Percentiles rank a stretch among this genome's conserved stretches.
Evolutionary conservation across 495 filamentous ascomycete genomes (phyloP).

Genomic region (Aspergillus mulundensis): DNA sequence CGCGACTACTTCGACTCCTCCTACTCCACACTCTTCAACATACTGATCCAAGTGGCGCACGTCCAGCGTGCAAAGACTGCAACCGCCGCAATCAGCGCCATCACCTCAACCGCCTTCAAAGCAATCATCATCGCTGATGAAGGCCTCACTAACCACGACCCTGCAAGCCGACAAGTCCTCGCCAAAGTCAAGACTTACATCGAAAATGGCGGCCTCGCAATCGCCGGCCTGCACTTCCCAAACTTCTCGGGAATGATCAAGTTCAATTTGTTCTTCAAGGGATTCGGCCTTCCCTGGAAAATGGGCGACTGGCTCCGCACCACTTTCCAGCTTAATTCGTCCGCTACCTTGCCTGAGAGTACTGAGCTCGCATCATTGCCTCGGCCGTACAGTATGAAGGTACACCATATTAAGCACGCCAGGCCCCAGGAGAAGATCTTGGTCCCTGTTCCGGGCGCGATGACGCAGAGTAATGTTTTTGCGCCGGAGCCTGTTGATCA

Average conservation of each 20-base stretch:
- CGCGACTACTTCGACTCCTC: conserved; percentile 12
- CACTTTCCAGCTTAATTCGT: conserved; percentile 20
- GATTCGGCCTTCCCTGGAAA: conserved; percentile 36
- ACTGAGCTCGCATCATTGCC: conserved; percentile 21
- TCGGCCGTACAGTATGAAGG: conserved; percentile 41
- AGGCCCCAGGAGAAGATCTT: conserved; percentile 26
- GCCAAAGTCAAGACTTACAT: conserved; percentile 12
- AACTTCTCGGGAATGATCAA: conserved; percentile 16
- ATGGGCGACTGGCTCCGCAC: conserved; percentile 31
- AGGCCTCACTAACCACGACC: conserved; percentile 7
- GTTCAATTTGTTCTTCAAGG: conserved; percentile 23
- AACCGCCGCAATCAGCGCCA: conserved; percentile 3
- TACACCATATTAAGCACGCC: conserved; percentile 33
- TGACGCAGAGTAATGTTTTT: not conserved
- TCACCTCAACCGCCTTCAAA: conserved; percentile 10
- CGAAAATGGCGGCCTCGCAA: conserved; percentile 23
- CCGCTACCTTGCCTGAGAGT: conserved; percentile 9
- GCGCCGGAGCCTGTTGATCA: conserved; percentile 20
- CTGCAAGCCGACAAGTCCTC: conserved; percentile 11
- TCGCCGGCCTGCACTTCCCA: conserved; percentile 29
- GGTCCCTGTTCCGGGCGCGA: conserved; percentile 11
- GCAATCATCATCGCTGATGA: conserved; percentile 21
- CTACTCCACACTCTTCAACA: conserved; percentile 15
- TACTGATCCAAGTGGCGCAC: not conserved
- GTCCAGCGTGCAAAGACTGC: conserved; percentile 17